A percentile compares a stretch with the other conserved stretches of the same genome.
Conservation (phyloP, 441 rosid genomes). For the Pelargonium citronellum region DNA sequence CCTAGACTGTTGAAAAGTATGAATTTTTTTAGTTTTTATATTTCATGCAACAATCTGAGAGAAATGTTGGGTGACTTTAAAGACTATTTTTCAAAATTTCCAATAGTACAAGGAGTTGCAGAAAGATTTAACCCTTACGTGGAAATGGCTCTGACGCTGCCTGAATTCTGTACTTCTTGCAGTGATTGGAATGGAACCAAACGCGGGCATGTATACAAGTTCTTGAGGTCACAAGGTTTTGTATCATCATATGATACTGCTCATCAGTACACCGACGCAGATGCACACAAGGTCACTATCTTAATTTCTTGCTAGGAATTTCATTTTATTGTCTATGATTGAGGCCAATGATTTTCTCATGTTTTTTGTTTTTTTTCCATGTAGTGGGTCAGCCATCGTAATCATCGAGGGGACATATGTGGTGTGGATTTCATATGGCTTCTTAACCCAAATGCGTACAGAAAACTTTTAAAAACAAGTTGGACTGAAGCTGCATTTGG, state of each 20-base stretch:
- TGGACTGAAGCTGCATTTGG: slow-evolving; percentile 88
- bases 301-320: slow-evolving; percentile 13
- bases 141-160: no score
- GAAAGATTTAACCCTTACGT: no score
- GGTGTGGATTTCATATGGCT: slow-evolving; percentile 98
- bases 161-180: slow-evolving; percentile 9
- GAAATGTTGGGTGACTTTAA: no score
- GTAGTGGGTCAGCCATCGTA: slow-evolving; percentile 90
- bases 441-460: slow-evolving; percentile 68
- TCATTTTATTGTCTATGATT: neutral
- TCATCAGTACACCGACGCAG: slow-evolving; percentile 77
- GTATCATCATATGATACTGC: slow-evolving; percentile 84
- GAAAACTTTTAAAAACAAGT: slow-evolving; percentile 61
- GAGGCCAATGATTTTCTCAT: neutral
- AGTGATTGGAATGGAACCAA: slow-evolving; percentile 95
- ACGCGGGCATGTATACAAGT: slow-evolving; percentile 80
- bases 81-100: no score
- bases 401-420: slow-evolving; percentile 78
- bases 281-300: slow-evolving; percentile 70
- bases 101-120: no score
- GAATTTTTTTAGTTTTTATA: no score
- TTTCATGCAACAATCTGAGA: no score
- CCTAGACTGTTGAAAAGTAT: no score
- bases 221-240: slow-evolving; percentile 78
- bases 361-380: neutral